Evolutionary conservation across 306 rosid genomes (phyloP).

Genomic region (Quercus rubra): DNA sequence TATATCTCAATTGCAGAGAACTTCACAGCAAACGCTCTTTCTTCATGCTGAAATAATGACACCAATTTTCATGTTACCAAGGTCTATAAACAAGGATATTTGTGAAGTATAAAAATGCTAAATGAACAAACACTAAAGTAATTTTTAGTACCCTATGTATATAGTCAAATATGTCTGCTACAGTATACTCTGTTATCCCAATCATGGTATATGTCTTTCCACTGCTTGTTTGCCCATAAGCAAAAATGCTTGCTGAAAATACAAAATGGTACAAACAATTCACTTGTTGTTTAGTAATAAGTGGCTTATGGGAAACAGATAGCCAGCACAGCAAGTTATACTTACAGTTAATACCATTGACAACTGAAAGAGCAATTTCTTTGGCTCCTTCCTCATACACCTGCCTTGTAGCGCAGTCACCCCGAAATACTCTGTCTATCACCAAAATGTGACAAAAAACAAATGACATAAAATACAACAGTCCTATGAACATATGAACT

Average conservation of each 20-base stretch:
- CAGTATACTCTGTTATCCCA: slow-evolving; percentile 90
- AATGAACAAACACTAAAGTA: slow-evolving; percentile 7
- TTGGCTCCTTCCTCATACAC: slow-evolving; percentile 89
- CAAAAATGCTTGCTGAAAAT: slow-evolving; percentile 88
- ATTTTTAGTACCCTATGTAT: slow-evolving; percentile 60
- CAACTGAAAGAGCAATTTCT: slow-evolving; percentile 92
- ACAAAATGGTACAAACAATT: slow-evolving; percentile 16
- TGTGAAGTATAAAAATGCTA: neutral
- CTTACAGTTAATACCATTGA: slow-evolving; percentile 92
- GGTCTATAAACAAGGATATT: slow-evolving; percentile 11
- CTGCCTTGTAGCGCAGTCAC: slow-evolving; percentile 79
- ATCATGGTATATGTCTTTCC: slow-evolving; percentile 99
- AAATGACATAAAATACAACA: neutral
- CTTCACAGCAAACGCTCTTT: slow-evolving; percentile 88
- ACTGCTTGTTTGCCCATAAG: slow-evolving; percentile 98
- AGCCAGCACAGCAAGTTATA: slow-evolving; percentile 7
- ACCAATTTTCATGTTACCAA: slow-evolving; percentile 18
- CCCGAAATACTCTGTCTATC: slow-evolving; percentile 85
- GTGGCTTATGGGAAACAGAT: slow-evolving; percentile 24
- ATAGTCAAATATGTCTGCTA: slow-evolving; percentile 84
- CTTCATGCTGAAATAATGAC: slow-evolving; percentile 71
- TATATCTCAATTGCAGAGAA: slow-evolving; percentile 96
- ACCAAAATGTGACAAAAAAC: slow-evolving; percentile 23
- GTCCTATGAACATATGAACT: neutral
- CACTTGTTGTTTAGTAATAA: slow-evolving; percentile 6